These are phyloP conservation scores for Erodium trifolium DNA, from an alignment of 441 rosid species.

Conservation along the genomic window DNA sequence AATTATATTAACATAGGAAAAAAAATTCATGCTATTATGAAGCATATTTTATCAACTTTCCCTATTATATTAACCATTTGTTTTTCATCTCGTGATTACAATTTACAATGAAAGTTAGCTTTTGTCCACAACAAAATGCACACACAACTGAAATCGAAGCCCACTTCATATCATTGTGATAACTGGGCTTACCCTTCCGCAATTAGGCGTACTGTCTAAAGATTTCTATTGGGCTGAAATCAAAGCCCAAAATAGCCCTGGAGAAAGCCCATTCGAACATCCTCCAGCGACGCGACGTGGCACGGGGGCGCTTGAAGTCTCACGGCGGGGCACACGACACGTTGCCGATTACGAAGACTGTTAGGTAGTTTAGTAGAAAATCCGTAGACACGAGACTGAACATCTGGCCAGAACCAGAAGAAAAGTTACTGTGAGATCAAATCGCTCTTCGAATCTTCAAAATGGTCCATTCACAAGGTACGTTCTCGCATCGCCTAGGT, in stretches of 20 bases:
- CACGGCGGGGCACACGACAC: background rate
- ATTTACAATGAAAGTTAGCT: no score
- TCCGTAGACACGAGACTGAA: background rate
- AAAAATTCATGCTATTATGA: no score
- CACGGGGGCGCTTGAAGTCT: background rate
- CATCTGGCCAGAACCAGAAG: background rate
- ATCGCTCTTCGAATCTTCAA: background rate
- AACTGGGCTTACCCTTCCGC: background rate
- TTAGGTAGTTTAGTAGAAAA: constrained; percentile 7
- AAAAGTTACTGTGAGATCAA: background rate
- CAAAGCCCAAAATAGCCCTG: background rate
- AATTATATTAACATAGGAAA: no score
- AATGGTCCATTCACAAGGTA: constrained; percentile 10
- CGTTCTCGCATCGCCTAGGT: background rate
- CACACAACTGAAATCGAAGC: background rate
- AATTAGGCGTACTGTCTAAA: background rate
- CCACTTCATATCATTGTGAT: background rate
- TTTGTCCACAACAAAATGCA: no score
- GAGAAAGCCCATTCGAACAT: background rate
- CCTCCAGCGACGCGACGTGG: background rate
- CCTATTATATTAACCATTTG: no score
- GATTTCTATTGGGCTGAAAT: background rate
- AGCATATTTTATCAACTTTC: no score
- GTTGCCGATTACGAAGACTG: background rate
- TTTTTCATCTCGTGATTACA: no score